A percentile compares a stretch with the other conserved stretches of the same genome.
phyloP scores from a whole-genome alignment of 805 yeast species.

The Ogataea ramenticola region DNA sequence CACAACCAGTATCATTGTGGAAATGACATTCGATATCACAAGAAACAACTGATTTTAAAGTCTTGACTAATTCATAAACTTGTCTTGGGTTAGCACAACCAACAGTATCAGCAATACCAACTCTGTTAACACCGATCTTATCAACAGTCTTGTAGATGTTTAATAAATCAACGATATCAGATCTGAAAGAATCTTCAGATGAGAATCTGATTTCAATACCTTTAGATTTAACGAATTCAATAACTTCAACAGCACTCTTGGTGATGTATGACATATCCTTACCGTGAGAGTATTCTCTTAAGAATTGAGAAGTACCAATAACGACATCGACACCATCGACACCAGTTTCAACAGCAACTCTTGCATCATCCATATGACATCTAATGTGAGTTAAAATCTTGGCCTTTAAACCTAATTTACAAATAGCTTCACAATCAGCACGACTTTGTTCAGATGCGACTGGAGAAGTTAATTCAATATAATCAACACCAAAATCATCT shows the following conservation, averaged over 20 bases:
- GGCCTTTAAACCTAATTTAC: constrained; percentile 93
- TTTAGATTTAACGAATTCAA: constrained; percentile 93
- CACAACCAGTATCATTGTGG: constrained; percentile 99
- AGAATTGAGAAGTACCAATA: constrained; percentile 92
- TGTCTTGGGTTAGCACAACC: constrained; percentile 99
- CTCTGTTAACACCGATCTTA: constrained; percentile 96
- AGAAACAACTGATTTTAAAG: constrained; percentile 85
- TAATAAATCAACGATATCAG: constrained; percentile 89
- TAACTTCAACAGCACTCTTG: constrained; percentile 91
- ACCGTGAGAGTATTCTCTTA: constrained; percentile 94
- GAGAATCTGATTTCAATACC: constrained; percentile 96
- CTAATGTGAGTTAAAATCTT: constrained; percentile 94
- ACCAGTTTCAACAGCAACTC: constrained; percentile 95
- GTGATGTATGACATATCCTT: constrained; percentile 98
- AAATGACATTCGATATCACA: constrained; percentile 98
- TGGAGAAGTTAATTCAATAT: constrained; percentile 95
- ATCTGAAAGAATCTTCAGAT: constrained; percentile 95
- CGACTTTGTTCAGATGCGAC: constrained; percentile 95
- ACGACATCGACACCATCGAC: constrained; percentile 99
- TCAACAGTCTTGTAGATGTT: constrained; percentile 95
- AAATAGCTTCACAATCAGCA: constrained; percentile 93
- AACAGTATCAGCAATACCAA: constrained; percentile 98
- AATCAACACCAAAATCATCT: constrained; percentile 97
- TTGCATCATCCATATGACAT: constrained; percentile 98
- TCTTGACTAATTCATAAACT: constrained; percentile 92